Percentiles rank a stretch among this genome's conserved stretches.
These are phyloP conservation scores for Cymbopogon citratus DNA, from an alignment of 176 grass and related monocot species.

Conservation along the genomic window DNA sequence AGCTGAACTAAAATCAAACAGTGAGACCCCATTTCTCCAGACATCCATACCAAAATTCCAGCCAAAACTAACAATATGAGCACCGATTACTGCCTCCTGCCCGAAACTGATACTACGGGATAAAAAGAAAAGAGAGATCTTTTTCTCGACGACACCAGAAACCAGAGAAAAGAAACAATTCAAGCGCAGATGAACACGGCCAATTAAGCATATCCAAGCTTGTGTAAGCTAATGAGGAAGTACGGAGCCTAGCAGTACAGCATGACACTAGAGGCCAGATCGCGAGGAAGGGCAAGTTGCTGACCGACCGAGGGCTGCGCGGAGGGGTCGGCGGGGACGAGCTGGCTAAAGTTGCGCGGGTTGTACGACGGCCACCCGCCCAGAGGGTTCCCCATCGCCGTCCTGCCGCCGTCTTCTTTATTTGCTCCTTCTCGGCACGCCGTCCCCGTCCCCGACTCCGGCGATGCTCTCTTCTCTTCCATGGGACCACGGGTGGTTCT, in stretches of 20 bases:
- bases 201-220: not conserved
- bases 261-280: not conserved
- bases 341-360: conserved; percentile 81
- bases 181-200: not conserved
- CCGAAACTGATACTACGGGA: not conserved
- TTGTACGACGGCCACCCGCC: conserved; percentile 83
- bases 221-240: no score
- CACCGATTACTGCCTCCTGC: not conserved
- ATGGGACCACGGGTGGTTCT: not conserved
- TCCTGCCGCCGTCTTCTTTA: not conserved
- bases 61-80: not conserved
- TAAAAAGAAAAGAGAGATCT: no score
- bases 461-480: not conserved
- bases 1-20: not conserved
- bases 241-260: not conserved
- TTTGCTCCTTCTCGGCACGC: not conserved
- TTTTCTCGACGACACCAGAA: not conserved
- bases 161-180: not conserved
- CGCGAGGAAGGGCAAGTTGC: not conserved
- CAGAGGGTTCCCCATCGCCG: conserved; percentile 58
- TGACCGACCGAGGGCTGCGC: conserved; percentile 66
- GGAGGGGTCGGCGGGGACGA: conserved; percentile 65
- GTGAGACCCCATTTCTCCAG: not conserved
- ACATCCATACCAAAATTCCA: not conserved
- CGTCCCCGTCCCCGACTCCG: conserved; percentile 18